Conservation (phyloP, 345 rosid genomes). For the Bruguiera gymnorhiza region DNA sequence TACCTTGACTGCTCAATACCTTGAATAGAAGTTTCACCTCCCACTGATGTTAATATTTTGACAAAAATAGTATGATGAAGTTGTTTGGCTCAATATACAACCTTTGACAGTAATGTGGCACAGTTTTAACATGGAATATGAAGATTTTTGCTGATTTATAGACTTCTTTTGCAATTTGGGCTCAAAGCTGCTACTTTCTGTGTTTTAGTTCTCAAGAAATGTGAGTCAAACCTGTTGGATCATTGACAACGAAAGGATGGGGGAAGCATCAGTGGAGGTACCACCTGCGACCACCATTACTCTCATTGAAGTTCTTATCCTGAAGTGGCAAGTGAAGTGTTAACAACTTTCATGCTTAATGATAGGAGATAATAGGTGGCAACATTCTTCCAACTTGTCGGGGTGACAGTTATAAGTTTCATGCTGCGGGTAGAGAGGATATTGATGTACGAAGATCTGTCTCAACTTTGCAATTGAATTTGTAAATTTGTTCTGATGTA, state of each 20-base stretch:
- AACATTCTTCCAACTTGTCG: constrained; percentile 65
- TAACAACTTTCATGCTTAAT: constrained; percentile 17
- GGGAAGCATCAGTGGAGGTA: constrained; percentile 95
- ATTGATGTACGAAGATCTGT: constrained; percentile 59
- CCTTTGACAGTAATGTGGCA: background rate
- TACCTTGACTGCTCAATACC: too few species aligned
- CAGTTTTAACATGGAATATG: background rate
- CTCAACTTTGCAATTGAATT: constrained; percentile 13
- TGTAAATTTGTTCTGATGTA: constrained; percentile 19
- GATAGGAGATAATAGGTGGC: constrained; percentile 79
- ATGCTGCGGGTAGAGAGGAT: constrained; percentile 99
- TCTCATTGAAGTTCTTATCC: constrained; percentile 6
- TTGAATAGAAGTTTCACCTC: too few species aligned
- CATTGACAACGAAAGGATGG: constrained; percentile 94
- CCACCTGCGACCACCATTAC: constrained; percentile 5
- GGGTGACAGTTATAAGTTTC: constrained; percentile 87
- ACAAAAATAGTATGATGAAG: background rate
- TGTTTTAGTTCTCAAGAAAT: constrained; percentile 82
- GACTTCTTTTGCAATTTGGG: background rate
- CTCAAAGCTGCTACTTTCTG: background rate
- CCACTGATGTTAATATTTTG: background rate
- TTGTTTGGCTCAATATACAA: background rate
- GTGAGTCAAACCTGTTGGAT: constrained; percentile 97
- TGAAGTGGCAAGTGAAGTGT: constrained; percentile 8
- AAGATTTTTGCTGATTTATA: background rate